Evolutionary conservation across 192 early-diverging fungal genomes (phyloP).

Genomic region (Coemansia sp.): DNA sequence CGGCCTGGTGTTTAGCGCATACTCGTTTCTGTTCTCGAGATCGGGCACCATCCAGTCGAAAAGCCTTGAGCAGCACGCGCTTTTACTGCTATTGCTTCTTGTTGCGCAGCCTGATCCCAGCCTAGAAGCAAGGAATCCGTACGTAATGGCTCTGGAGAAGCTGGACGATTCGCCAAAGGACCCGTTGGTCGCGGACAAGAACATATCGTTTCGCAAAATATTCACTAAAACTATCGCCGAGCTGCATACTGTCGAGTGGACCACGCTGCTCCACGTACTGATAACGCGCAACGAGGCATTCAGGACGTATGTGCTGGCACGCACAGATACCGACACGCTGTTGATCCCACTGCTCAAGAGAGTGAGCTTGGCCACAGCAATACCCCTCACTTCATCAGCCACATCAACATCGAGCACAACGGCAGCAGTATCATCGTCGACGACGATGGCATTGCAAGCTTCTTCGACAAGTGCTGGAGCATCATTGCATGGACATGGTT

Average conservation of each 20-base stretch:
- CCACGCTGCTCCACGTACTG: conserved; percentile 32
- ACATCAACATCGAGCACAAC: background rate
- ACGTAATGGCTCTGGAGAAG: conserved; percentile 20
- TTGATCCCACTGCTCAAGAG: conserved; percentile 38
- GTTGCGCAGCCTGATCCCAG: conserved; percentile 15
- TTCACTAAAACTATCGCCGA: conserved; percentile 33
- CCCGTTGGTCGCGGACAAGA: conserved; percentile 1
- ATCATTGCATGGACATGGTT: background rate
- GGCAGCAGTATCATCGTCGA: conserved; percentile 4
- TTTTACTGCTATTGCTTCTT: conserved; percentile 38
- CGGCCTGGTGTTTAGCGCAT: conserved; percentile 45
- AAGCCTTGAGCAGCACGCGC: conserved; percentile 34
- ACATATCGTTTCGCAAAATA: conserved; percentile 40
- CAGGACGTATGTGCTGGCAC: conserved; percentile 42
- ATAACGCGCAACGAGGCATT: conserved; percentile 41
- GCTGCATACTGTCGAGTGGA: conserved; percentile 32
- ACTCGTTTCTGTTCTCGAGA: conserved; percentile 48
- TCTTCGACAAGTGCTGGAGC: conserved; percentile 2
- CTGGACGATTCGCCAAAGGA: conserved; percentile 26
- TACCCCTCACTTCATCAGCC: conserved; percentile 29
- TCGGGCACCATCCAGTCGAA: conserved; percentile 20
- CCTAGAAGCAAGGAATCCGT: conserved; percentile 16
- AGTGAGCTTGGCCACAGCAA: conserved; percentile 32
- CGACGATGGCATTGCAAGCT: conserved; percentile 1
- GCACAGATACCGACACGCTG: conserved; percentile 48